Evolutionary conservation across 2,329 filamentous ascomycete species (phyloP), one percentile per base, ranked within the genome.

Genomic region (Penicillium sp.): DNA sequence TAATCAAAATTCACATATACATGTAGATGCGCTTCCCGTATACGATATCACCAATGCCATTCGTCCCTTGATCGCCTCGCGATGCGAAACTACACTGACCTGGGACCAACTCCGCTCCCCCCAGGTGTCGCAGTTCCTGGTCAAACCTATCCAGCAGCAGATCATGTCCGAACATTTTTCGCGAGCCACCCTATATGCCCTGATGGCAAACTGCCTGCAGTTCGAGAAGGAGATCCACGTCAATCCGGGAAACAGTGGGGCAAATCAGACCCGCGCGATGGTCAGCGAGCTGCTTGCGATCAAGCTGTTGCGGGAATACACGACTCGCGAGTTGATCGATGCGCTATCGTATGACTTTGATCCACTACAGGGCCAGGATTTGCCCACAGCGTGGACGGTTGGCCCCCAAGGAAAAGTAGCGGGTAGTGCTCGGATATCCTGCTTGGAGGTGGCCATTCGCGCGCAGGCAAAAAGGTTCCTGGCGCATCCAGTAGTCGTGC

Each of bases 21-120:
- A 13, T 27, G 53, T 68, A 93, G 93, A 96, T 77, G 84, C 89
- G 10, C 82, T 97, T 7, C 93, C 93, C 21, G 87, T 96, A 56
- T 97, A 97, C 79, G 90, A 87, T 74, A 87, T 96, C 64, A 96
- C 93, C 27, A 93, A 97, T 75, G 87, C 90, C 31, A 93, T 97
- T 61, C 90, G 93, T 64, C 87, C 92, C 52, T 83, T 97, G 55
- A 87, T 98, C 58, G 85, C 90, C 64, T 83, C 90, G 57, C 87
- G 90, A 70, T 96, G 91, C 74, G 93, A 98, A 78, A 97, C 93
- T 1, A 93, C 91, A 0, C 79, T 98, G 50, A 89, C 91, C 16
- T 98, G 93, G 93, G 93, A 98, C 63, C 93, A 98, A 74, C 81
- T 98, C 61, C 87, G 93, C 62, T 96, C 92, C n/a, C 93, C 93